phyloP scores from a whole-genome alignment of 805 yeast species.

The Cyberlindnera galapagoensis region DNA sequence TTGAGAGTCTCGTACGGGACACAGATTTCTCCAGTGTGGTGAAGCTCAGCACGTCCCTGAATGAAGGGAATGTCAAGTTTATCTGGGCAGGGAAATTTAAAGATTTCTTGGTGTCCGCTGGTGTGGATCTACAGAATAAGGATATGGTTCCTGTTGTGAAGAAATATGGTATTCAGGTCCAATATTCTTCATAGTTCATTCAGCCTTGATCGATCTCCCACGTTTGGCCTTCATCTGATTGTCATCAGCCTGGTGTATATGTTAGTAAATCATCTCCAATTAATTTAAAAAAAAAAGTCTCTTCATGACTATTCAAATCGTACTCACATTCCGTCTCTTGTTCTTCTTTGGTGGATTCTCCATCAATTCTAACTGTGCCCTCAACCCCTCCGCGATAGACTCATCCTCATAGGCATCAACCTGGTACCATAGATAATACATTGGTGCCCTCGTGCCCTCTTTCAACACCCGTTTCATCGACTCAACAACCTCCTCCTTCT shows the following conservation, averaged over 20 bases:
- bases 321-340: slow-evolving; percentile 22
- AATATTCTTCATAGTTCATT: slow-evolving; percentile 45
- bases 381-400: slow-evolving; percentile 52
- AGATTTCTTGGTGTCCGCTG: slow-evolving; percentile 74
- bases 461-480: slow-evolving; percentile 57
- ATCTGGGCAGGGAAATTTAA: slow-evolving; percentile 87
- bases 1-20: slow-evolving; percentile 42
- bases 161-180: slow-evolving; percentile 53
- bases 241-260: slow-evolving; percentile 7
- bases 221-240: slow-evolving; percentile 12
- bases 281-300: slow-evolving; percentile 1
- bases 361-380: slow-evolving; percentile 49
- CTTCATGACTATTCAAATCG: too few relatives aligned
- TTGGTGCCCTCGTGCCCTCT: slow-evolving; percentile 53
- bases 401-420: slow-evolving; percentile 73
- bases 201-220: slow-evolving; percentile 1
- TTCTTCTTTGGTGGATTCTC: slow-evolving; percentile 39
- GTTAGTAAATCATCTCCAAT: slow-evolving; percentile 1
- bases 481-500: slow-evolving; percentile 46
- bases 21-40: slow-evolving; percentile 63
- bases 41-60: slow-evolving; percentile 65
- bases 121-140: slow-evolving; percentile 46
- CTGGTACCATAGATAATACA: slow-evolving; percentile 75
- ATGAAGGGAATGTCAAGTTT: slow-evolving; percentile 51
- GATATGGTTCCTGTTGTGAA: slow-evolving; percentile 40